Conservation (phyloP, 805 yeast genomes). For the Starmerella geochares region DNA sequence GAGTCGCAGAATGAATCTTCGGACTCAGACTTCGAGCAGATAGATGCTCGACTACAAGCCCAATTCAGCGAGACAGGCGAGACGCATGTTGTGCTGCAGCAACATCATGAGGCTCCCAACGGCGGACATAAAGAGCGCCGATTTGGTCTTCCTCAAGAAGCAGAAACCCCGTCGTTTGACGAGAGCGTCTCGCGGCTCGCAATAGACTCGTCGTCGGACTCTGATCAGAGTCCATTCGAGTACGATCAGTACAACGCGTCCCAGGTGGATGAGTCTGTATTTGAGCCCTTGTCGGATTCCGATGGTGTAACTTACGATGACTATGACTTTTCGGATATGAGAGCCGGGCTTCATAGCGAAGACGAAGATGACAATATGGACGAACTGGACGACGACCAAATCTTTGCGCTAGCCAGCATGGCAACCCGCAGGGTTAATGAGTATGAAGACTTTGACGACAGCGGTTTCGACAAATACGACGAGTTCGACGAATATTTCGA, state of each 20-base stretch:
- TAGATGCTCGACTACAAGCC: not conserved
- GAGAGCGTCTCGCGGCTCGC: slow-evolving; percentile 7
- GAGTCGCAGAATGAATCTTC: not conserved
- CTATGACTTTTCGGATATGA: not conserved
- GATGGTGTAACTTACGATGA: not conserved
- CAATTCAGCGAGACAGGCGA: not conserved
- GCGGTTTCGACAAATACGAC: slow-evolving; percentile 16
- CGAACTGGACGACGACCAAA: slow-evolving; percentile 21
- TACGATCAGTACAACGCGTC: slow-evolving; percentile 5
- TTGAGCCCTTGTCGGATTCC: not conserved
- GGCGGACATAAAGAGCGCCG: too few relatives aligned
- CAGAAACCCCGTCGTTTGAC: too few relatives aligned
- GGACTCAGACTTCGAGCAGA: not conserved
- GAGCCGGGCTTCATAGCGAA: not conserved
- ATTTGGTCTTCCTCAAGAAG: too few relatives aligned
- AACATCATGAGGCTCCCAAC: not conserved
- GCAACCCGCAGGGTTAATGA: slow-evolving; percentile 1
- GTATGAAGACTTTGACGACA: slow-evolving; percentile 14
- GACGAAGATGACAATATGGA: slow-evolving; percentile 15
- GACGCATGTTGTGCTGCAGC: too few relatives aligned
- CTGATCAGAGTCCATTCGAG: slow-evolving; percentile 2
- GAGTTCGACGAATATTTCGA: slow-evolving; percentile 20
- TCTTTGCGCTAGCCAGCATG: slow-evolving; percentile 18
- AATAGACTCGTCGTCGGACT: slow-evolving; percentile 3
- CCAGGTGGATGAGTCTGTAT: slow-evolving; percentile 3